Percentiles rank a stretch among this genome's conserved stretches.
These are phyloP conservation scores for Xylaria sp. DNA, from an alignment of 2,329 filamentous ascomycete genomes.

Conservation along the genomic window DNA sequence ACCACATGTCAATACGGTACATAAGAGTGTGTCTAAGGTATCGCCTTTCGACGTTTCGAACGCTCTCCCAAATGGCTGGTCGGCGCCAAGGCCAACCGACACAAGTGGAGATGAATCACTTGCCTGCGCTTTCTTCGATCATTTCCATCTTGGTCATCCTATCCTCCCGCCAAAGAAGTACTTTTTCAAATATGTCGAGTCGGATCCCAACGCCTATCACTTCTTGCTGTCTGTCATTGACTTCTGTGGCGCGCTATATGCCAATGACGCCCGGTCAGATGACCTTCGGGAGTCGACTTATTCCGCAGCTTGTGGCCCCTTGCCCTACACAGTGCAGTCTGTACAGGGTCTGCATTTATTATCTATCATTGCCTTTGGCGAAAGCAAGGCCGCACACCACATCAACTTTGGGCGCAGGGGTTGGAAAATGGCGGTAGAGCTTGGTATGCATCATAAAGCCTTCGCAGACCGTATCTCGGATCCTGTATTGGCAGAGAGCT, in stretches of 20 bases:
- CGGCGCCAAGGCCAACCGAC: slow-evolving; percentile 42
- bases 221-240: slow-evolving; percentile 51
- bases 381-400: slow-evolving; percentile 47
- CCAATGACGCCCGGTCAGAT: slow-evolving; percentile 45
- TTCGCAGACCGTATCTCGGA: slow-evolving; percentile 51
- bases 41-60: slow-evolving; percentile 39
- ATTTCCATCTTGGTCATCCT: slow-evolving; percentile 52
- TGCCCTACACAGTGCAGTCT: slow-evolving; percentile 51
- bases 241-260: slow-evolving; percentile 55
- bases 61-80: slow-evolving; percentile 43
- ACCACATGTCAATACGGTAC: slow-evolving; percentile 37
- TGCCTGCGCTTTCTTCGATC: slow-evolving; percentile 43
- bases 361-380: slow-evolving; percentile 48
- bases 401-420: slow-evolving; percentile 47
- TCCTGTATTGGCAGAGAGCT: slow-evolving; percentile 54
- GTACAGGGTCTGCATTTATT: slow-evolving; percentile 51
- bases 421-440: slow-evolving; percentile 48
- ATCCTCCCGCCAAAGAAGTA: slow-evolving; percentile 51
- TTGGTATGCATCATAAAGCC: slow-evolving; percentile 50
- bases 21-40: slow-evolving; percentile 40
- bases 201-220: slow-evolving; percentile 51
- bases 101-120: slow-evolving; percentile 38
- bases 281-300: slow-evolving; percentile 50
- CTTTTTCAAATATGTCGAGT: slow-evolving; percentile 48
- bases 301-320: slow-evolving; percentile 48